Conservation (phyloP, 2,329 filamentous ascomycete genomes). For the Fusarium sp. region DNA sequence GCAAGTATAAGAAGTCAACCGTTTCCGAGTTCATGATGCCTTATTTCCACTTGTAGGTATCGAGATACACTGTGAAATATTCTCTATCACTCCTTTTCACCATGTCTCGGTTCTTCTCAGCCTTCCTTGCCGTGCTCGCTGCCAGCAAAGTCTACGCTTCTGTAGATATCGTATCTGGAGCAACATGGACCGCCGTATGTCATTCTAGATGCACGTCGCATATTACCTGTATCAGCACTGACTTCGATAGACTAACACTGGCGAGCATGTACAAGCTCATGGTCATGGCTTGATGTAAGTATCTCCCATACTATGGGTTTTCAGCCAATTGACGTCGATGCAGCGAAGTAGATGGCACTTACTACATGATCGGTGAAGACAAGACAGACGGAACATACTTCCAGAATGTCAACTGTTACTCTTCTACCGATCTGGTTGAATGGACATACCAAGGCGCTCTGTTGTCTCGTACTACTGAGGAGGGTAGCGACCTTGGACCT, state of each 20-base stretch:
- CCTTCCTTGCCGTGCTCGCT: slow-evolving; percentile 17
- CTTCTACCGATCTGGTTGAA: slow-evolving; percentile 70
- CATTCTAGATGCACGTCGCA: fast-evolving
- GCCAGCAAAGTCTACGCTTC: slow-evolving; percentile 19
- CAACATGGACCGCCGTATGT: slow-evolving; percentile 60
- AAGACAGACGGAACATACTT: slow-evolving; percentile 73
- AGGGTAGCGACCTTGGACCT: slow-evolving; percentile 68
- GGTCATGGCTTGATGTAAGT: slow-evolving; percentile 71
- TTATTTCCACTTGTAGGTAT: not conserved
- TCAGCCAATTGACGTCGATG: not conserved
- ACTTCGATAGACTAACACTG: slow-evolving; percentile 54
- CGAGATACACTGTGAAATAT: not conserved
- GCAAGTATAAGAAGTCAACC: not conserved
- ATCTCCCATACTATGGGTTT: fast-evolving
- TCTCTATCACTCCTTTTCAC: not conserved
- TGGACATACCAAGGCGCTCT: slow-evolving; percentile 73
- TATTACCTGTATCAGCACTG: fast-evolving
- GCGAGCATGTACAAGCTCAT: slow-evolving; percentile 74
- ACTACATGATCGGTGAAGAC: slow-evolving; percentile 78
- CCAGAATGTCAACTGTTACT: slow-evolving; percentile 76
- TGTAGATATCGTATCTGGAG: slow-evolving; percentile 58
- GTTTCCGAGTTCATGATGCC: not conserved
- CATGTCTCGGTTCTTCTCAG: slow-evolving; percentile 15
- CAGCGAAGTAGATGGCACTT: slow-evolving; percentile 62
- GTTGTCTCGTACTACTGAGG: slow-evolving; percentile 62